Evolutionary conservation across 768 basidiomycete genomes (phyloP), one percentile per base, ranked within the genome.

Genomic region (Agrocybe praecox): DNA sequence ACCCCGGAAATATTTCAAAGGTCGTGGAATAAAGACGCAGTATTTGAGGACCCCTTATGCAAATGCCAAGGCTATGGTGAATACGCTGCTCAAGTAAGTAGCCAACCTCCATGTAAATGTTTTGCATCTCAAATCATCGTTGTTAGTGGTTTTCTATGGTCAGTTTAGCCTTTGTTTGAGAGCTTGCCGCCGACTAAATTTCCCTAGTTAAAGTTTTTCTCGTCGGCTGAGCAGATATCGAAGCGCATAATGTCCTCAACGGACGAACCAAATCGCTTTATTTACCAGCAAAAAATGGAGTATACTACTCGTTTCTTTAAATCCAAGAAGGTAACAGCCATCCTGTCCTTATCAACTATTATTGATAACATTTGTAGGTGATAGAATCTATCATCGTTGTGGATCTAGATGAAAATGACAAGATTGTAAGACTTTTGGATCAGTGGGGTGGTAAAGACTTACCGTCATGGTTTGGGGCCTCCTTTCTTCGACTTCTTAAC

Each of bases 381-480:
- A 72, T 88, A 26, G 76, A 83, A 36, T 90, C 88, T 1, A 76
- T 89, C 33, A 74, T 89, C 21, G 67, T 79, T 9, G 81, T 89
- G 5, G 86, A 89, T 58, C 69, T 90, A 51, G 87, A 89, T 64
- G 85, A 86, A 4, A 71, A 86, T 46, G 80, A 85, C 56, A 85
- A 79, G 72, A 88, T 90, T 48, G 69, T 78, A 5, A 75, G 75
- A 26, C 67, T 89, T 56, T 74, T 81, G 32, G 86, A 89, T 57
- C 80, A 84, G 61, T 85, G 87, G 82, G 68, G 78, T 40, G 87
- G 87, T 22, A 74, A 80, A 44, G 78, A 81, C 17, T 70, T 80
- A 21, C 81, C 85, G 17, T 75, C 73, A 1, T 69, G 76, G 57
- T 82, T 76, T 65, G 83, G 81, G 21, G 71, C 79, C 11, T 66